A percentile compares a stretch with the other conserved stretches of the same genome.
phyloP scores from a whole-genome alignment of 1,284 basidiomycete species.

The Ganoderma sinense region DNA sequence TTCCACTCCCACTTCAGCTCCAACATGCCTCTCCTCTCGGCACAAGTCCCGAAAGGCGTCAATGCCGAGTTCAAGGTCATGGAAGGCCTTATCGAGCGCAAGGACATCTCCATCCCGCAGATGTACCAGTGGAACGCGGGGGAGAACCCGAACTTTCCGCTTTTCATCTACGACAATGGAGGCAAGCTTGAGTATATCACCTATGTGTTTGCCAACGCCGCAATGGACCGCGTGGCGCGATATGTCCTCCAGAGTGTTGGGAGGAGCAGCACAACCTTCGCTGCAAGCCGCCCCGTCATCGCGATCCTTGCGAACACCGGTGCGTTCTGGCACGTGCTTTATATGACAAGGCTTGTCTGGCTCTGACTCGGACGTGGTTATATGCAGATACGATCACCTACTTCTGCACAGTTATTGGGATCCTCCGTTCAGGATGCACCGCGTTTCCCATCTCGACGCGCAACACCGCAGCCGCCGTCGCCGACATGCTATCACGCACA shows the following conservation, averaged over 20 bases:
- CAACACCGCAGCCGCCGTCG: conserved; percentile 45
- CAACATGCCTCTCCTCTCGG: background rate
- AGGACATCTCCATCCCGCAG: conserved; percentile 15
- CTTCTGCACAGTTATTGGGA: conserved; percentile 38
- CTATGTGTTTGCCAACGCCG: conserved; percentile 17
- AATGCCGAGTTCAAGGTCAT: conserved; percentile 13
- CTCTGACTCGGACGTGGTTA: no score
- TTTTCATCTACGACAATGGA: conserved; percentile 15
- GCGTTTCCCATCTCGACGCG: conserved; percentile 49
- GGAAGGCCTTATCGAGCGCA: conserved; percentile 3
- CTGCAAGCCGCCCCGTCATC: conserved; percentile 24
- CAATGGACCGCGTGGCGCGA: conserved; percentile 26
- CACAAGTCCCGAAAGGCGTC: background rate
- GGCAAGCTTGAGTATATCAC: conserved; percentile 22
- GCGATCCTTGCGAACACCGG: conserved; percentile 25
- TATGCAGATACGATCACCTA: conserved; percentile 44
- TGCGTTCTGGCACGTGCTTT: background rate
- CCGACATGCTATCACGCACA: conserved; percentile 44
- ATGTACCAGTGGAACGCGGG: conserved; percentile 25
- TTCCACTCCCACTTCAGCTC: no score
- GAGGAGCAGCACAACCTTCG: background rate
- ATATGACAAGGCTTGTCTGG: no score
- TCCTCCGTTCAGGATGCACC: conserved; percentile 39
- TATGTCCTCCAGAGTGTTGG: conserved; percentile 18
- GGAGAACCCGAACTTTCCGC: conserved; percentile 26